Evolutionary conservation across 1,284 basidiomycete genomes (phyloP).

Genomic region (Tetrapyrgos nigripes): DNA sequence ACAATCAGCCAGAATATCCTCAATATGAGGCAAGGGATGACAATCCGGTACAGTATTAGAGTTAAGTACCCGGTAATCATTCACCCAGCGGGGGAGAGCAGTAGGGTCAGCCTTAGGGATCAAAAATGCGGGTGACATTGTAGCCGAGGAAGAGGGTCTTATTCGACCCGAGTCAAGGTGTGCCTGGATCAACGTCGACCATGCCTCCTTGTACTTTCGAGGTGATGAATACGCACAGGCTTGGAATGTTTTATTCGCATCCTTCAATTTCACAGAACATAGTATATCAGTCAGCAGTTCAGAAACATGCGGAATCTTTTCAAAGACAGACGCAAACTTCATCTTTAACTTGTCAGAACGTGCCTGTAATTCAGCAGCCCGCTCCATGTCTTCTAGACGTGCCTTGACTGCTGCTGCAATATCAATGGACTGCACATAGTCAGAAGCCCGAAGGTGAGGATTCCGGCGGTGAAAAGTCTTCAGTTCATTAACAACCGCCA

Average conservation of each 20-base stretch:
- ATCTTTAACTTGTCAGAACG: conserved; percentile 18
- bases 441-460: neutral
- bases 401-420: conserved; percentile 14
- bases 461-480: neutral
- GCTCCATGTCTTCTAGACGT: conserved; percentile 19
- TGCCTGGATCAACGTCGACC: too few relatives aligned
- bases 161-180: conserved; percentile 31
- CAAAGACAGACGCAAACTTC: conserved; percentile 18
- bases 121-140: conserved; percentile 36
- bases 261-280: too few relatives aligned
- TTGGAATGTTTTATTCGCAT: conserved; percentile 24
- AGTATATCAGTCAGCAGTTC: conserved; percentile 31
- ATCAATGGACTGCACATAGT: neutral
- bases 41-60: too few relatives aligned
- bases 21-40: too few relatives aligned
- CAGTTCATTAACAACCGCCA: neutral
- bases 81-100: conserved; percentile 39
- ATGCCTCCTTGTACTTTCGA: conserved; percentile 29
- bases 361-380: conserved; percentile 2
- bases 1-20: too few relatives aligned
- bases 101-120: conserved; percentile 39
- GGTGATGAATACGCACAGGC: conserved; percentile 20
- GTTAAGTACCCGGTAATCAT: conserved; percentile 41
- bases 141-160: conserved; percentile 27
- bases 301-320: conserved; percentile 16